Base-by-base conservation (phyloP, 139 green algal genomes). In the Volvox africanus region DNA sequence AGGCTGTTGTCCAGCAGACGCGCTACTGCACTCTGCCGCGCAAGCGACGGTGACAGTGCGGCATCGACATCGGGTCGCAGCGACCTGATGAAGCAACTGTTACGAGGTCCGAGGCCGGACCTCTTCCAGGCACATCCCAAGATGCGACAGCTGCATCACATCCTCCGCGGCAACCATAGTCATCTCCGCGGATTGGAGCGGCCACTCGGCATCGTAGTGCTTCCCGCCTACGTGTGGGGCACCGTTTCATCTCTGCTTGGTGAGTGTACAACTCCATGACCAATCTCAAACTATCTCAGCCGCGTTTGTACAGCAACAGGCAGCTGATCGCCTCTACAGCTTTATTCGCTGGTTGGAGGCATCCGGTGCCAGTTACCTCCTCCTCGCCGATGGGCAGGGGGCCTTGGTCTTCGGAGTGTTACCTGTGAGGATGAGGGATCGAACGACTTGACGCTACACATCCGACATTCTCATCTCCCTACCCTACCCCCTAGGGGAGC, bases 201-300 rank as follows among this genome's bases (percentile, higher is more conserved):
- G 50, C 73, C 71, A 1, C 19, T 84, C 2, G 50, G 50, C 50
- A 28, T 22, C 2, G 55, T 83, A 6, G 21, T 84, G 2, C 30
- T 90, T 14, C 86, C 86, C 19, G 86, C 86, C 50, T 90, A 90
- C 73, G 32, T 83, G 5, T 90, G 86, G 86, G 86, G 71, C n/a
- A n/a, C 73, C 6, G 73, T 76, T 17, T 80, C 36, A 11, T 55
- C 71, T 0, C 71, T 90, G 28, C 55, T 90, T 0, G 86, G 86
- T 90, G 50, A 82, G 85, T n/a, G 2, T 14, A 28, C 24, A 55
- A 9, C 5, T 55, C 44, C 44, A 5, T 55, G 44, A 55, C 44
- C 44, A 55, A 55, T 55, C 44, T 55, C 44, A 55, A 14, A 55
- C 9, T 55, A 55, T 55, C 44, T 55, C 44, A 55, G 9, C 44